phyloP scores from a whole-genome alignment of 2,329 filamentous ascomycete species.

The Davidsoniella virescens region DNA sequence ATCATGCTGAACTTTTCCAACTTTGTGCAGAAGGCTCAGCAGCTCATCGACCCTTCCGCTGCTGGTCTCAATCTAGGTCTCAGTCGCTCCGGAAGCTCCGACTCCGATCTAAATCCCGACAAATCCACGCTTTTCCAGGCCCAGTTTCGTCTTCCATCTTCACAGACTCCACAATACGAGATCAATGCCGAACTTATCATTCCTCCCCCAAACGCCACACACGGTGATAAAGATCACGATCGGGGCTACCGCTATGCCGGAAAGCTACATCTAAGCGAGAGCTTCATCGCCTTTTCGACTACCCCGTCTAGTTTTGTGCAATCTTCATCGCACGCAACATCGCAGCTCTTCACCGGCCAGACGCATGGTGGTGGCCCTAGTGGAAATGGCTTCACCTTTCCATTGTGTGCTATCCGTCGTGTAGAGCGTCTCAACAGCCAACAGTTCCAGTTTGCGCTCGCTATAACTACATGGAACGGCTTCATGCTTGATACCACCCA shows the following conservation, averaged over 20 bases:
- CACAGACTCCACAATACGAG: conserved; percentile 86
- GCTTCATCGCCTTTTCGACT: conserved; percentile 92
- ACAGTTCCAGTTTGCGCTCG: conserved; percentile 80
- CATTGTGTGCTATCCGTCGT: conserved; percentile 75
- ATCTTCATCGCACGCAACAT: conserved; percentile 61
- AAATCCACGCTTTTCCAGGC: conserved; percentile 87
- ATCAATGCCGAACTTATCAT: conserved; percentile 93
- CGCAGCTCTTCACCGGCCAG: conserved; percentile 76
- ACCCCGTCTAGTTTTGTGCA: conserved; percentile 75
- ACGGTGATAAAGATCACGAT: conserved; percentile 54
- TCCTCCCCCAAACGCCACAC: conserved; percentile 46
- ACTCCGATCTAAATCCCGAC: conserved; percentile 66
- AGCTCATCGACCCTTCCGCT: conserved; percentile 79
- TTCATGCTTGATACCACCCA: conserved; percentile 40
- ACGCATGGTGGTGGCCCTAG: conserved; percentile 85
- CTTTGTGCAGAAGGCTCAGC: conserved; percentile 90
- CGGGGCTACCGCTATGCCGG: conserved; percentile 80
- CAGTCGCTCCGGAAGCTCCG: conserved; percentile 41
- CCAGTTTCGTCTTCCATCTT: conserved; percentile 87
- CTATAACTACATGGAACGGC: conserved; percentile 89
- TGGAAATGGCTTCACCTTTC: conserved; percentile 90
- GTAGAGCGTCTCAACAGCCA: conserved; percentile 90
- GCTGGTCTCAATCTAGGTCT: conserved; percentile 28
- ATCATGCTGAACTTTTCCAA: conserved; percentile 50
- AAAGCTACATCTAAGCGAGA: conserved; percentile 83